These are phyloP conservation scores for Aspergillus ustus DNA, from an alignment of 2,329 filamentous ascomycete genomes.

Conservation along the genomic window DNA sequence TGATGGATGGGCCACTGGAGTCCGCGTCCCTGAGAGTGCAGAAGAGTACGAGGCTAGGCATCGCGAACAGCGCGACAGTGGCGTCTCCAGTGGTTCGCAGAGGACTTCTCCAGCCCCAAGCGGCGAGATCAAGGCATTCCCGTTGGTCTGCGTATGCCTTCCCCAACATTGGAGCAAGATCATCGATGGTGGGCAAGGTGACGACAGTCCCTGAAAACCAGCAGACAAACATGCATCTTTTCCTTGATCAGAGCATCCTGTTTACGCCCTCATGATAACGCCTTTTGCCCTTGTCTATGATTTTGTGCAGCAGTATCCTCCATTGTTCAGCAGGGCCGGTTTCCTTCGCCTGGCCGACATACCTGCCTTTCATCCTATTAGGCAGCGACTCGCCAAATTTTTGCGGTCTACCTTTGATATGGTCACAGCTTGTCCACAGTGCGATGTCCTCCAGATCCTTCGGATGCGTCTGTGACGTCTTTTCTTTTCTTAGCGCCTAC, in stretches of 20 bases:
- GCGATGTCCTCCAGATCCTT: background rate
- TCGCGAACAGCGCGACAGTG: conserved; percentile 85
- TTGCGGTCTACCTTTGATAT: background rate
- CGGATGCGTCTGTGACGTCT: conserved; percentile 26
- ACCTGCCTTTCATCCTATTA: background rate
- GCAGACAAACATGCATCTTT: conserved; percentile 12
- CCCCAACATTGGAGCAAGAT: conserved; percentile 97
- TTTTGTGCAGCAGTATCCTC: conserved; percentile 6
- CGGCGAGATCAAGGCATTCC: conserved; percentile 96
- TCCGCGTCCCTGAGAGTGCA: conserved; percentile 78
- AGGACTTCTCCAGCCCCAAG: conserved; percentile 66
- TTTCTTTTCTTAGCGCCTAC: conserved; percentile 21
- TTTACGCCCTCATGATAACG: conserved; percentile 46
- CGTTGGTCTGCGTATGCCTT: conserved; percentile 91
- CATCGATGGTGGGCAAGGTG: conserved; percentile 75
- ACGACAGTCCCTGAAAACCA: conserved; percentile 29
- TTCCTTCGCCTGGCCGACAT: background rate
- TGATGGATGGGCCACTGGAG: conserved; percentile 96
- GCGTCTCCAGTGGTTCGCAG: conserved; percentile 80
- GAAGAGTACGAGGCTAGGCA: conserved; percentile 85
- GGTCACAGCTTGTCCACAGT: background rate
- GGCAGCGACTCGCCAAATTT: background rate
- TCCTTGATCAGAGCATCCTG: conserved; percentile 26
- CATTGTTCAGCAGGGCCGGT: conserved; percentile 23
- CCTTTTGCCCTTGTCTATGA: conserved; percentile 27